A percentile compares a stretch with the other conserved stretches of the same genome.
Evolutionary conservation across 2,329 filamentous ascomycete genomes (phyloP).

Genomic region (Colletotrichum truncatum): DNA sequence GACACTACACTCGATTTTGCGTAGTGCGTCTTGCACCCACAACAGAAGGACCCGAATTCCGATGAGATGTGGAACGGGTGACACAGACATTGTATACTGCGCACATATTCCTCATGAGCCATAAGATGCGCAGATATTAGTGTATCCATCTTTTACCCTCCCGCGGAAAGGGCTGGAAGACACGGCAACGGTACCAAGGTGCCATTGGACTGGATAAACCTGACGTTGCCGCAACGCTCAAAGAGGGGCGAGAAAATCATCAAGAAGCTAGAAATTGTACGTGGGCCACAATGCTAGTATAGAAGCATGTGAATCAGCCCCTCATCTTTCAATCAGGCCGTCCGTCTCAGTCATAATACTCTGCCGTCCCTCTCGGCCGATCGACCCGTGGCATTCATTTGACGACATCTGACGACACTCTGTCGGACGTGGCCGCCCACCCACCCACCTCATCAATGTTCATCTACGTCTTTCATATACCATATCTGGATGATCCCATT

Average conservation of each 20-base stretch:
- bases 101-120: neutral
- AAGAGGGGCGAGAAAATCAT: neutral
- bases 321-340: neutral
- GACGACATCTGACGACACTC: conserved; percentile 8
- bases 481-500: neutral
- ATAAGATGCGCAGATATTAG: conserved; percentile 23
- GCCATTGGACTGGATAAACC: neutral
- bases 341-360: conserved; percentile 14
- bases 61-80: conserved; percentile 5
- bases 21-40: neutral
- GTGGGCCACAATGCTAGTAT: neutral
- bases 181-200: conserved; percentile 6
- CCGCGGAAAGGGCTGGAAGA: neutral
- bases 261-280: neutral
- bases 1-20: neutral
- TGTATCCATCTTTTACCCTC: conserved; percentile 4
- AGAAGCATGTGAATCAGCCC: conserved; percentile 18
- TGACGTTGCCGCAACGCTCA: neutral
- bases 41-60: conserved; percentile 15
- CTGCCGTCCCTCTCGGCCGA: conserved; percentile 21
- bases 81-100: conserved; percentile 9
- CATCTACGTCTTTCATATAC: neutral
- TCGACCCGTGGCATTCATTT: conserved; percentile 16
- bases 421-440: neutral
- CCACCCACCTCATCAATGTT: neutral